Conservation (phyloP, 2,329 filamentous ascomycete species). For the Ampelomyces quisqualis region DNA sequence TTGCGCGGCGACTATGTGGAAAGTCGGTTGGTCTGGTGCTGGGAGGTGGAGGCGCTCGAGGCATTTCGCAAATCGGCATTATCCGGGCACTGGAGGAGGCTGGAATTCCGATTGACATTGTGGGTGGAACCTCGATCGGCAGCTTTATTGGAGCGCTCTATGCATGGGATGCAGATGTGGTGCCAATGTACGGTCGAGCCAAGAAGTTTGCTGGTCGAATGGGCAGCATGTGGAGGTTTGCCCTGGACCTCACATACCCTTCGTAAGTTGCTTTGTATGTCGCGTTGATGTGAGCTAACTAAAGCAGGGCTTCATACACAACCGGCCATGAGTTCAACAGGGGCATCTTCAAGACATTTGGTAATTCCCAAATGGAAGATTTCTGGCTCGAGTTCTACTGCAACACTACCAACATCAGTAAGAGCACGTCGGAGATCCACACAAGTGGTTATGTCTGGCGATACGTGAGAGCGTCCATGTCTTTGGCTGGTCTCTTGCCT, state of each 20-base stretch:
- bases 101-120: constrained; percentile 90
- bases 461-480: constrained; percentile 96
- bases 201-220: constrained; percentile 99
- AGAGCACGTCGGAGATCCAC: constrained; percentile 87
- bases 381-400: constrained; percentile 99
- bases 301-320: constrained; percentile 74
- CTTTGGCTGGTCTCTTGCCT: constrained; percentile 85
- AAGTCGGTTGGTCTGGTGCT: constrained; percentile 94
- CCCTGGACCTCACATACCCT: constrained; percentile 91
- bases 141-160: constrained; percentile 94
- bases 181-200: constrained; percentile 92
- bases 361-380: constrained; percentile 95
- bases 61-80: constrained; percentile 89
- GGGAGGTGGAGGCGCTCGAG: constrained; percentile 87
- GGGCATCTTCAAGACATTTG: constrained; percentile 98
- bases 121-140: constrained; percentile 95
- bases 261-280: constrained; percentile 62
- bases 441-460: constrained; percentile 97
- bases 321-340: constrained; percentile 99
- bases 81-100: constrained; percentile 95
- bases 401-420: constrained; percentile 98
- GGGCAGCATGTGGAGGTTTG: constrained; percentile 99
- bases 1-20: constrained; percentile 85
- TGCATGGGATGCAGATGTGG: constrained; percentile 91
- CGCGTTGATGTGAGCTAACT: constrained; percentile 20